Base-by-base conservation (phyloP, 371 early-diverging fungal genomes). In the Zopfochytrium polystomum region DNA sequence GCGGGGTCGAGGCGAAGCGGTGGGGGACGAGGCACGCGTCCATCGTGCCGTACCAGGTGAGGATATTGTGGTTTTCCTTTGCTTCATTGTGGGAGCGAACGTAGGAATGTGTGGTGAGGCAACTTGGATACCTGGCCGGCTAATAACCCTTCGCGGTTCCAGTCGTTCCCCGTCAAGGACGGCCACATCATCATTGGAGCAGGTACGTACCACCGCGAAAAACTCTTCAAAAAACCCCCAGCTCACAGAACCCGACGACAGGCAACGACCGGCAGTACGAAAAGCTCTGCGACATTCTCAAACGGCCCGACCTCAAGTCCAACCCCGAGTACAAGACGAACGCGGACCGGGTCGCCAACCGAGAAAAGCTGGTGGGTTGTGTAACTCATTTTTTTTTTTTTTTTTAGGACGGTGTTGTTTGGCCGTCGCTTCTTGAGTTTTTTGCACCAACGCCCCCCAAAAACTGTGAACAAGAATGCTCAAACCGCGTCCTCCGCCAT, bases 11-110 rank as follows among this genome's bases (percentile, higher is more conserved):
- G 69, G 91, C 89, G 0, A 74, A 75, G 55, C 82, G 95, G 20
- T 86, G 87, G 87, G 96, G 95, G 9, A 91, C 93, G 1, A 76
- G 84, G 1, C 96, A 95, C 67, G 82, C 90, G 1, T 87, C 92
- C 0, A 93, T 95, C 48, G 96, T 92, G 1, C 96, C 96, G 23
- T 95, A 95, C 69, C 90, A 93, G 63, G 88, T 85, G 25, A 48
- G 57, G 2, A 50, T 44, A 58, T 0, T 0, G 0, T n/a, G 18
- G 26, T 32, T 56, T 62, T 58, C 23, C 30, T 20, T 11, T 1
- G 55, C 11, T 46, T 50, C 15, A 29, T 25, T 23, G 51, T 29
- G 32, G 20, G 27, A 2, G 20, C 5, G 30, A 23, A n/a, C 15
- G 18, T 26, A 63, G 20, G 33, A 57, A 29, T 18, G 13, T 26